Evolutionary conservation across 768 basidiomycete genomes (phyloP).

Genomic region (Inosperma sp.): DNA sequence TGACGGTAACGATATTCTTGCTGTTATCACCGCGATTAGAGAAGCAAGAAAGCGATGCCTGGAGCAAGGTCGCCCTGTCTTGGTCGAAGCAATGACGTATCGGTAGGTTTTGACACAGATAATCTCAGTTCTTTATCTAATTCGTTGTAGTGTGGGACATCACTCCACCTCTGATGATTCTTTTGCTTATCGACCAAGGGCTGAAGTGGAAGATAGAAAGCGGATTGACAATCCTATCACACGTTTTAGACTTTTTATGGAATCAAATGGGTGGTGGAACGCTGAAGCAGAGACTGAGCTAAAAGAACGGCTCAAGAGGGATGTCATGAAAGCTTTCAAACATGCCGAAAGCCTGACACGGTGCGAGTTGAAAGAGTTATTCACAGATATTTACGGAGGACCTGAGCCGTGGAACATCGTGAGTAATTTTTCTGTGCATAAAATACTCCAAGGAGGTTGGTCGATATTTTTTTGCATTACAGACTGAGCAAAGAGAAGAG

Average conservation of each 20-base stretch:
- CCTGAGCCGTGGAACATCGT: conserved; percentile 83
- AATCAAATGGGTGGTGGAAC: conserved; percentile 82
- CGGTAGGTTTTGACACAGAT: conserved; percentile 40
- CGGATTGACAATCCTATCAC: conserved; percentile 85
- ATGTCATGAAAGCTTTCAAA: conserved; percentile 76
- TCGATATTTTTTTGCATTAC: conserved; percentile 1
- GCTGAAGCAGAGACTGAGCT: conserved; percentile 67
- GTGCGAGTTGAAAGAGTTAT: conserved; percentile 71
- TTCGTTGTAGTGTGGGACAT: conserved; percentile 67
- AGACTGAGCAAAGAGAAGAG: conserved; percentile 85
- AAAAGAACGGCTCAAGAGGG: conserved; percentile 61
- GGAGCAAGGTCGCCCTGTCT: conserved; percentile 74
- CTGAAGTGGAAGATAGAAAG: conserved; percentile 90
- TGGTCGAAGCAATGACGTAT: conserved; percentile 90
- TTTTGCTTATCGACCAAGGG: conserved; percentile 83
- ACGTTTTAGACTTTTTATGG: conserved; percentile 82
- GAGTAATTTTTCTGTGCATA: conserved; percentile 25
- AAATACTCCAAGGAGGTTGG: not conserved
- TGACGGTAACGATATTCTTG: conserved; percentile 90
- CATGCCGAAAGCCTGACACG: conserved; percentile 67
- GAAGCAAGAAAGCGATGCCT: conserved; percentile 70
- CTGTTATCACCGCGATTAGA: conserved; percentile 68
- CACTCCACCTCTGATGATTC: conserved; percentile 96
- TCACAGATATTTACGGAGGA: conserved; percentile 84
- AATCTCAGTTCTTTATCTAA: conserved; percentile 1